phyloP scores from a whole-genome alignment of 768 basidiomycete genomes.

The Punctularia strigosozonata region DNA sequence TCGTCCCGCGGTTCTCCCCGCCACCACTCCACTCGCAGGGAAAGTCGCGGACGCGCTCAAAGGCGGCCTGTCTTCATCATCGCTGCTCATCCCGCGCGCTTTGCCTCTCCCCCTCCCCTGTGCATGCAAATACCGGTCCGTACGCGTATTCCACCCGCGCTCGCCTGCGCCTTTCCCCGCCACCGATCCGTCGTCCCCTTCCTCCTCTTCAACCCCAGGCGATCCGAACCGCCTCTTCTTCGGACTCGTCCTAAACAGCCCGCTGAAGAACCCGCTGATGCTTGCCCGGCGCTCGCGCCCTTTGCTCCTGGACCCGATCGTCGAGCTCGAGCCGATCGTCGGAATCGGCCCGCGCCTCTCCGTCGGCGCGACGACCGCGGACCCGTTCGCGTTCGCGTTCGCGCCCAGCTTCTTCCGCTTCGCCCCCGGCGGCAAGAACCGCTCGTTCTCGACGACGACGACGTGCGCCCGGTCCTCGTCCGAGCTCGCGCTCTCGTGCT shows the following conservation, averaged over 20 bases:
- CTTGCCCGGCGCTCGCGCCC: not conserved
- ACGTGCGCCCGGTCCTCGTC: conserved; percentile 19
- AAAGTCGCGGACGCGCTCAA: conserved; percentile 1
- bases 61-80: conserved; percentile 7
- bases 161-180: not conserved
- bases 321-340: not conserved
- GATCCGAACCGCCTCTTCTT: not conserved
- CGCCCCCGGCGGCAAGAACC: conserved; percentile 20
- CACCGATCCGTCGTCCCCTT: not conserved
- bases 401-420: not conserved
- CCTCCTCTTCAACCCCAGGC: conserved; percentile 1
- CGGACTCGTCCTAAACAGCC: not conserved
- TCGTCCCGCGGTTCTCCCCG: conserved; percentile 2
- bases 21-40: not conserved
- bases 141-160: conserved; percentile 24
- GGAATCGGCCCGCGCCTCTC: not conserved
- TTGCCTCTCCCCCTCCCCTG: conserved; percentile 13
- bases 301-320: not conserved
- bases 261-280: not conserved
- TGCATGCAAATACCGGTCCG: conserved; percentile 20
- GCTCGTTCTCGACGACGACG: conserved; percentile 44
- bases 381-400: not conserved
- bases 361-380: not conserved
- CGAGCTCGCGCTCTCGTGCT: conserved; percentile 18
- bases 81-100: conserved; percentile 13